Evolutionary conservation across 2,329 filamentous ascomycete species (phyloP).

Genomic region (Aspergillus viridinutans): DNA sequence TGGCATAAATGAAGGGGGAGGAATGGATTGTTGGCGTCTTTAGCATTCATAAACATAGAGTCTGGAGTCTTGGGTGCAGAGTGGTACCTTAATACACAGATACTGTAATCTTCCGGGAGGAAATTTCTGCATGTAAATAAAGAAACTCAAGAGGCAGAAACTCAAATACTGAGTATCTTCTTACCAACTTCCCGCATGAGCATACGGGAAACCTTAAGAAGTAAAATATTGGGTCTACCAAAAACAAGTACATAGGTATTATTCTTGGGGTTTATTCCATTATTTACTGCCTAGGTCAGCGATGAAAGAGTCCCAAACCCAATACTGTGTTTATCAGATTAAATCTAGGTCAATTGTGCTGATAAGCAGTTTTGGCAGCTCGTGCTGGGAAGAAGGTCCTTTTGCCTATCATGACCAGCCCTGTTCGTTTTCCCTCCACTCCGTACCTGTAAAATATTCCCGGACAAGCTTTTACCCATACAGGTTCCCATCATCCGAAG

Average conservation of each 20-base stretch:
- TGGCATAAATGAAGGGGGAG: not conserved
- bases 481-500: not conserved
- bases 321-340: not conserved
- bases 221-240: not conserved
- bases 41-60: not conserved
- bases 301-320: not conserved
- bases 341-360: not conserved
- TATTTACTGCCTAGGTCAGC: not conserved
- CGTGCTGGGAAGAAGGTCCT: not conserved
- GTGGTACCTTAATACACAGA: not conserved
- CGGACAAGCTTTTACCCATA: not conserved
- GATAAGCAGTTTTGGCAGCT: not conserved
- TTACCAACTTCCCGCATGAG: too few relatives aligned
- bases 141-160: not conserved
- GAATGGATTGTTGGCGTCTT: not conserved
- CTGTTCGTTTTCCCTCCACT: not conserved
- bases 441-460: not conserved
- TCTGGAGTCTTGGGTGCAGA: not conserved
- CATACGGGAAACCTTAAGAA: not conserved
- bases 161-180: not conserved
- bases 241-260: not conserved
- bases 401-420: not conserved
- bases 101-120: not conserved
- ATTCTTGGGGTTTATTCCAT: not conserved
- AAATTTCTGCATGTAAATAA: not conserved